phyloP scores from a whole-genome alignment of 495 filamentous ascomycete genomes.

The Neurospora tetraspora region DNA sequence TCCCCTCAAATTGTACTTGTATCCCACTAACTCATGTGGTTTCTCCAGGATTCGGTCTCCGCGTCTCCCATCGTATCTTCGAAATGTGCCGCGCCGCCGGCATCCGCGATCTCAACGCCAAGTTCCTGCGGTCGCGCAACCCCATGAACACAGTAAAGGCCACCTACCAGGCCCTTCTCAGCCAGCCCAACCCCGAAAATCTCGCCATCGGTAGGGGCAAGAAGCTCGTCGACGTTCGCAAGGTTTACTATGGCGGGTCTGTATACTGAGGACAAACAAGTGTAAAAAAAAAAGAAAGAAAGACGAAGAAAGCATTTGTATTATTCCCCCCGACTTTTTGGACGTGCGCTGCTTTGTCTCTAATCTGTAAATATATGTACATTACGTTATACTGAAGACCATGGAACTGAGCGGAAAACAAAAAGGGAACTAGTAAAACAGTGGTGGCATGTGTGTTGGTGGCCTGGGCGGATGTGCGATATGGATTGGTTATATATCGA shows the following conservation, averaged over 20 bases:
- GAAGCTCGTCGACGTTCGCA: conserved; percentile 92
- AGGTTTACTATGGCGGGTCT: conserved; percentile 90
- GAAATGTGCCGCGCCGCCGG: conserved; percentile 80
- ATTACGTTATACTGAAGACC: neutral
- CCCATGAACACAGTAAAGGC: conserved; percentile 97
- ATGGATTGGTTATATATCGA: neutral
- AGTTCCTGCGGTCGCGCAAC: conserved; percentile 70
- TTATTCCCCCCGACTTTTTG: neutral
- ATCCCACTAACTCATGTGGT: neutral
- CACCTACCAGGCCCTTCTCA: conserved; percentile 66
- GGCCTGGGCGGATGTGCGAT: neutral
- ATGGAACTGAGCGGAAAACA: neutral
- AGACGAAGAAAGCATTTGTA: neutral
- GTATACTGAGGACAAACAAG: conserved; percentile 30
- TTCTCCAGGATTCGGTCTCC: conserved; percentile 61
- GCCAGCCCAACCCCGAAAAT: conserved; percentile 77
- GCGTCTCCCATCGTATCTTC: conserved; percentile 82
- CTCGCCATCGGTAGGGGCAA: conserved; percentile 76
- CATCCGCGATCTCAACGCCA: conserved; percentile 74
- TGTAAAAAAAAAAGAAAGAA: neutral
- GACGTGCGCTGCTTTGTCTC: neutral
- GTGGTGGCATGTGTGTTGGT: neutral
- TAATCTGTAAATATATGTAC: neutral
- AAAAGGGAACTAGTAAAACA: neutral
- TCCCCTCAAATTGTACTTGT: neutral